Evolutionary conservation across 2,329 filamentous ascomycete genomes (phyloP).

Genomic region (Pseudogymnoascus sp.): DNA sequence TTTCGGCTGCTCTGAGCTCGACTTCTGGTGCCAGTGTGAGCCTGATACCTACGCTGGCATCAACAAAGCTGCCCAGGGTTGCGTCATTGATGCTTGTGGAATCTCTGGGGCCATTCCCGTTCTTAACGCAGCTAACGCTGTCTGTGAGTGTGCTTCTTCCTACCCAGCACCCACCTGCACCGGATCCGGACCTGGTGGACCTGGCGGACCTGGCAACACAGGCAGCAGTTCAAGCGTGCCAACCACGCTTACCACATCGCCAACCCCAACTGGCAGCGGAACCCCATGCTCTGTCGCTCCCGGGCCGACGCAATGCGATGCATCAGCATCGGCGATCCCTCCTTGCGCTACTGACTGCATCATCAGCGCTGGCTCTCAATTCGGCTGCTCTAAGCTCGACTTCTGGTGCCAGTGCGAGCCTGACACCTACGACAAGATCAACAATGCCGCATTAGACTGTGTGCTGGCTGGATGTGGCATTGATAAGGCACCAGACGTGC

Average conservation of each 20-base stretch:
- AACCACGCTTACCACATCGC: not conserved
- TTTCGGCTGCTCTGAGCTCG: not conserved
- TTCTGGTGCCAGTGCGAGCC: constrained; percentile 3
- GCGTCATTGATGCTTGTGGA: not conserved
- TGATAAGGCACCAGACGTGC: not conserved
- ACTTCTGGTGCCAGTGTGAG: not conserved
- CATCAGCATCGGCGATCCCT: not conserved
- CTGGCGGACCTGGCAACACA: not conserved
- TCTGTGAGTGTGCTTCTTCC: not conserved
- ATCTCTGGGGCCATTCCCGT: not conserved
- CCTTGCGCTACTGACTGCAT: not conserved
- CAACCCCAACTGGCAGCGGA: not conserved
- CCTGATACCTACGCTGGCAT: not conserved
- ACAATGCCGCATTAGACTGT: not conserved
- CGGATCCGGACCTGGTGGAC: not conserved
- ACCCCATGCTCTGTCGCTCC: not conserved
- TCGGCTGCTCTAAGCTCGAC: not conserved
- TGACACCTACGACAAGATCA: not conserved
- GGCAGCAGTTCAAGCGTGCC: not conserved
- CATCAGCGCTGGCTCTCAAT: not conserved
- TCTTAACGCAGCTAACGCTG: not conserved
- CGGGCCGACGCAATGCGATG: not conserved
- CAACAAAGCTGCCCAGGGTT: not conserved
- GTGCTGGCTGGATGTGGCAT: not conserved
- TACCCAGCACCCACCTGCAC: not conserved